Conservation (phyloP, 139 green algal species). For the Microglena sp. region DNA sequence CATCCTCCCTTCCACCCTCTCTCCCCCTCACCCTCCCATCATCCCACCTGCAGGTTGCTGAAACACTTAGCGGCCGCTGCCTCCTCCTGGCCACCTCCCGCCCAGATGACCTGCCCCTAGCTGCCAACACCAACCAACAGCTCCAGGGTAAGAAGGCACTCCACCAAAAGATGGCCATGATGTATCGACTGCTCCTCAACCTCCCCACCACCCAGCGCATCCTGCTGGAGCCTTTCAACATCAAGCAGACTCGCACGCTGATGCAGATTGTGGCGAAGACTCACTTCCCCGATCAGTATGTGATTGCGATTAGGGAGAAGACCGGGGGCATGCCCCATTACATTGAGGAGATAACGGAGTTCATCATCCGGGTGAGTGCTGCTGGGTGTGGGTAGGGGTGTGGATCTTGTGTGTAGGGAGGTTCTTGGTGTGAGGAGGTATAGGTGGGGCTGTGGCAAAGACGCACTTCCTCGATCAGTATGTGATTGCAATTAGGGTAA, state of each 20-base stretch:
- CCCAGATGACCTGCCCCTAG: not conserved
- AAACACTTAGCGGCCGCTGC: too few species aligned
- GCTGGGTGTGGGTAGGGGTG: not conserved
- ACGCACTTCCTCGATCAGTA: slow-evolving; percentile 33
- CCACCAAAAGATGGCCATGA: slow-evolving; percentile 20
- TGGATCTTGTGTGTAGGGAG: not conserved
- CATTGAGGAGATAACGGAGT: slow-evolving; percentile 37
- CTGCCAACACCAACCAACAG: not conserved
- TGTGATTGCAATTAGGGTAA: slow-evolving; percentile 51
- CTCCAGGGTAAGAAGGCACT: not conserved
- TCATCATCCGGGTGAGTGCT: not conserved
- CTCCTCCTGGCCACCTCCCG: too few species aligned
- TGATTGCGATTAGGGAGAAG: slow-evolving; percentile 51
- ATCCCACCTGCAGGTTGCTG: not conserved
- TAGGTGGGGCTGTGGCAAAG: slow-evolving; percentile 8
- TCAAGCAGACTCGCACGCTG: slow-evolving; percentile 31
- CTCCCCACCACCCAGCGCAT: slow-evolving; percentile 35
- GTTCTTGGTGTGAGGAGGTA: slow-evolving; percentile 4
- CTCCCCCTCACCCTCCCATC: not conserved
- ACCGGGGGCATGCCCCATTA: slow-evolving; percentile 58
- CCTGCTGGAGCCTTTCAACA: slow-evolving; percentile 33
- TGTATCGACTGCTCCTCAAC: slow-evolving; percentile 39
- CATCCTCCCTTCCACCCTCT: not conserved
- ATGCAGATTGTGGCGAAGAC: slow-evolving; percentile 18
- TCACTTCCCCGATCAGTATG: slow-evolving; percentile 37